Evolutionary conservation across 108 stramenopile genomes (phyloP).

Genomic region (Fistulifera pelliculosa): DNA sequence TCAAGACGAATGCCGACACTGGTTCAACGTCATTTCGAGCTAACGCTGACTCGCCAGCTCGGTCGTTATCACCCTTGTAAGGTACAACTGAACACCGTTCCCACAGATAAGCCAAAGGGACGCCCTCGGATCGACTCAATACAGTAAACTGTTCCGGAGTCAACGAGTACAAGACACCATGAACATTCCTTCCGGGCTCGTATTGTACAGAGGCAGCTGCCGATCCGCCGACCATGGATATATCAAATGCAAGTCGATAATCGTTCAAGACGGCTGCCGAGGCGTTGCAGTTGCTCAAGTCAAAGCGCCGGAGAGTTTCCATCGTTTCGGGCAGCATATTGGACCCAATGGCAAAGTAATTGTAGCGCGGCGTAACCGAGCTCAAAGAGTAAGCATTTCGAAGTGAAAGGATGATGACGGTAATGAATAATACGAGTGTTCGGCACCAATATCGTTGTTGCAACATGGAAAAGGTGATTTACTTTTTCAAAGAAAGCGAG

Average conservation of each 20-base stretch:
- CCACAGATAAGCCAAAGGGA: constrained; percentile 59
- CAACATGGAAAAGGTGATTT: too few species aligned
- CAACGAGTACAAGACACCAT: constrained; percentile 65
- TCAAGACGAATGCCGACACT: not conserved
- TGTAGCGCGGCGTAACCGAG: constrained; percentile 12
- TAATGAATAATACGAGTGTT: too few species aligned
- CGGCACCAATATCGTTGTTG: too few species aligned
- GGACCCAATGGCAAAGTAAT: constrained; percentile 73
- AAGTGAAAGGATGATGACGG: too few species aligned
- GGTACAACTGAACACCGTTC: constrained; percentile 46
- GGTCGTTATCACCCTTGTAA: constrained; percentile 41
- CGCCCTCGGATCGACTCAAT: constrained; percentile 63
- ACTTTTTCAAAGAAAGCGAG: too few species aligned
- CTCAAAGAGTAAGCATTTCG: too few species aligned
- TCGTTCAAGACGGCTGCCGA: constrained; percentile 55
- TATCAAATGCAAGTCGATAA: constrained; percentile 39
- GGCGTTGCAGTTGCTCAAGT: constrained; percentile 13
- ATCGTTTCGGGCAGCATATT: constrained; percentile 65
- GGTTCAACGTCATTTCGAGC: constrained; percentile 10
- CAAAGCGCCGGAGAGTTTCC: constrained; percentile 38
- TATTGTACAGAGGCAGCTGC: constrained; percentile 44
- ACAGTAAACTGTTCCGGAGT: constrained; percentile 51
- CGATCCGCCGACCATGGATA: constrained; percentile 41
- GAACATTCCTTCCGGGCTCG: constrained; percentile 26
- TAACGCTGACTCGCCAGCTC: constrained; percentile 11